These are phyloP conservation scores for Globisporangium nagaii DNA, from an alignment of 352 stramenopile genomes.

Conservation along the genomic window DNA sequence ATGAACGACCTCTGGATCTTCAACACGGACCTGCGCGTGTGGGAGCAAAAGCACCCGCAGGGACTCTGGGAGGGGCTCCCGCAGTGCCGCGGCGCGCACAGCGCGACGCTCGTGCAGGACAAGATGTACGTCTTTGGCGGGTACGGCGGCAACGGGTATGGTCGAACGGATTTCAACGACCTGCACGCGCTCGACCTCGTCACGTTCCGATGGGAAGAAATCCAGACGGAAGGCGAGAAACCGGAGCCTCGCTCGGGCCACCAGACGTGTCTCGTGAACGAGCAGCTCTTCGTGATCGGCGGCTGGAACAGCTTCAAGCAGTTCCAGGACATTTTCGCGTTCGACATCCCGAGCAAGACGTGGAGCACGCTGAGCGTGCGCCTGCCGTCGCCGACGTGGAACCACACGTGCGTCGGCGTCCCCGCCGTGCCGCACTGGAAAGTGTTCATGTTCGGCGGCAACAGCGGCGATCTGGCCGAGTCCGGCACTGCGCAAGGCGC, in stretches of 20 bases:
- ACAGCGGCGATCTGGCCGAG: conserved; percentile 90
- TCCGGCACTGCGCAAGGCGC: conserved; percentile 81
- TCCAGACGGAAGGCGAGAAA: conserved; percentile 82
- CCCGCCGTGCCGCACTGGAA: conserved; percentile 96
- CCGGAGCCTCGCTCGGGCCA: conserved; percentile 92
- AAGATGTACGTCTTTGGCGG: conserved; percentile 95
- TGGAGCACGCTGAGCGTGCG: conserved; percentile 75
- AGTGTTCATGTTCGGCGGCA: conserved; percentile 96
- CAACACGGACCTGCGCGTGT: conserved; percentile 90
- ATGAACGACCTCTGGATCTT: conserved; percentile 98
- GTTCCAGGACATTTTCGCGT: conserved; percentile 95
- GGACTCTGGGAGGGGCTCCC: conserved; percentile 88
- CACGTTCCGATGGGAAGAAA: conserved; percentile 89
- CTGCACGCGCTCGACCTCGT: conserved; percentile 89
- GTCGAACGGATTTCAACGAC: conserved; percentile 94
- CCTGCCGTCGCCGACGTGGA: conserved; percentile 85
- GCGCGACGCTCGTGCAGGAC: conserved; percentile 77
- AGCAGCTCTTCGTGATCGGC: conserved; percentile 93
- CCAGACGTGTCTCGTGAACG: conserved; percentile 85
- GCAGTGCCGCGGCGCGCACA: conserved; percentile 90
- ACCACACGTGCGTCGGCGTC: conserved; percentile 92
- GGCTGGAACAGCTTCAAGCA: conserved; percentile 95
- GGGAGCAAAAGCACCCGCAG: conserved; percentile 88
- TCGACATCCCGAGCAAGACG: conserved; percentile 81
- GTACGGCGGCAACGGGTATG: conserved; percentile 94